phyloP scores from a whole-genome alignment of 225 moss, liverwort and hornwort genomes.

The Rhytidiadelphus loreus region DNA sequence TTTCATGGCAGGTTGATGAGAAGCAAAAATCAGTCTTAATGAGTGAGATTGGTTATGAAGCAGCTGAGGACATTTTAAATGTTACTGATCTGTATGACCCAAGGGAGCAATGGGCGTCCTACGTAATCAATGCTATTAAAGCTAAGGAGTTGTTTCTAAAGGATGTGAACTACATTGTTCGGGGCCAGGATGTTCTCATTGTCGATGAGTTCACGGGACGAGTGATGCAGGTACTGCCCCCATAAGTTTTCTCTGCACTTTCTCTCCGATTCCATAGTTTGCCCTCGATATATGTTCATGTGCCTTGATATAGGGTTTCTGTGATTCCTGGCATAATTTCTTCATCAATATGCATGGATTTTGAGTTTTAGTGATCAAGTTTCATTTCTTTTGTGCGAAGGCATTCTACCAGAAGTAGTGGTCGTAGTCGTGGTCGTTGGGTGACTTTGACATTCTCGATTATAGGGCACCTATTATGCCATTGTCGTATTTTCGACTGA shows the following conservation, averaged over 20 bases:
- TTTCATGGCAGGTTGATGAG: constrained; percentile 65
- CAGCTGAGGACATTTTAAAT: constrained; percentile 83
- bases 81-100: constrained; percentile 93
- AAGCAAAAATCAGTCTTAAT: constrained; percentile 90
- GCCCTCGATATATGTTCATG: not conserved
- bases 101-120: constrained; percentile 96
- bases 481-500: not conserved
- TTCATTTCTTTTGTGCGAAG: not conserved
- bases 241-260: not conserved
- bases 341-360: not conserved
- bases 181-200: constrained; percentile 75
- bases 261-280: not conserved
- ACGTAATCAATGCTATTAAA: constrained; percentile 84
- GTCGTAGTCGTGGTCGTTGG: not conserved
- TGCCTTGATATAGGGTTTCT: not conserved
- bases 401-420: not conserved
- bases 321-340: not conserved
- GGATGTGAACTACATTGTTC: constrained; percentile 84
- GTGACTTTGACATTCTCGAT: not conserved
- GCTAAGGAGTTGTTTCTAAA: constrained; percentile 87
- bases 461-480: not conserved
- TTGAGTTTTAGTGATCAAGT: not conserved
- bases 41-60: constrained; percentile 87
- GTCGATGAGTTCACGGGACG: constrained; percentile 98
- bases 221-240: constrained; percentile 74